These are phyloP conservation scores for Raphanus sativus DNA, from an alignment of 345 rosid species.

Conservation along the genomic window DNA sequence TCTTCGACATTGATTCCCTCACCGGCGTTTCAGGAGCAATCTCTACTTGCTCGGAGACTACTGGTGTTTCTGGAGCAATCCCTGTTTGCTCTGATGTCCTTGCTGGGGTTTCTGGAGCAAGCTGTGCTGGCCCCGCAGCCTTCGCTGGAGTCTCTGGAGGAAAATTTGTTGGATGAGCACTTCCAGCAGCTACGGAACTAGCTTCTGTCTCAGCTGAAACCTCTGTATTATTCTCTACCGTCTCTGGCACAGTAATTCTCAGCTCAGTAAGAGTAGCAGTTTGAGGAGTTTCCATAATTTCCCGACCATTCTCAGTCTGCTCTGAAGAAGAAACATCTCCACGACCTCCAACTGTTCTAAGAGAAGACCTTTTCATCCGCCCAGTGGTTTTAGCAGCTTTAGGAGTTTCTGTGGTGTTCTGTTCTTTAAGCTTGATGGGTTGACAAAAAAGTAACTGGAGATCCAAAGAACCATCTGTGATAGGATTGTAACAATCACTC, in stretches of 20 bases:
- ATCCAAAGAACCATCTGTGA: conserved; percentile 53
- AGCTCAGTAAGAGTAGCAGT: conserved; percentile 25
- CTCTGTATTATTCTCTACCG: neutral
- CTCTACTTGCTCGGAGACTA: conserved; percentile 36
- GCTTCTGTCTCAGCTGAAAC: conserved; percentile 3
- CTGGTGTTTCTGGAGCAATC: conserved; percentile 34
- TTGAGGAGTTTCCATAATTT: conserved; percentile 32
- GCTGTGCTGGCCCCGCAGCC: conserved; percentile 14
- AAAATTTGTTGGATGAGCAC: conserved; percentile 26
- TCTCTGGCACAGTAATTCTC: conserved; percentile 23
- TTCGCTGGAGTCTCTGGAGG: conserved; percentile 20
- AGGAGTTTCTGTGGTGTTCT: conserved; percentile 5
- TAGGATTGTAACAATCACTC: conserved; percentile 26
- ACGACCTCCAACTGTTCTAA: neutral
- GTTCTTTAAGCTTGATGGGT: conserved; percentile 22
- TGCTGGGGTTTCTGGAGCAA: conserved; percentile 32
- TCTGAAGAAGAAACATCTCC: conserved; percentile 2
- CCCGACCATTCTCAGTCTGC: conserved; percentile 21
- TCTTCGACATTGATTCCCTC: conserved; percentile 38
- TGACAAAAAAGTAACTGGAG: conserved; percentile 48
- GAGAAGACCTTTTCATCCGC: neutral
- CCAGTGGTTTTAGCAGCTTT: conserved; percentile 12
- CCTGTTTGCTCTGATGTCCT: conserved; percentile 22
- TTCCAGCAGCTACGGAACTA: neutral
- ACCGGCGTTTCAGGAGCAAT: conserved; percentile 77